phyloP scores from a whole-genome alignment of 2,329 filamentous ascomycete genomes.

The Ophiosphaerella herpotricha region DNA sequence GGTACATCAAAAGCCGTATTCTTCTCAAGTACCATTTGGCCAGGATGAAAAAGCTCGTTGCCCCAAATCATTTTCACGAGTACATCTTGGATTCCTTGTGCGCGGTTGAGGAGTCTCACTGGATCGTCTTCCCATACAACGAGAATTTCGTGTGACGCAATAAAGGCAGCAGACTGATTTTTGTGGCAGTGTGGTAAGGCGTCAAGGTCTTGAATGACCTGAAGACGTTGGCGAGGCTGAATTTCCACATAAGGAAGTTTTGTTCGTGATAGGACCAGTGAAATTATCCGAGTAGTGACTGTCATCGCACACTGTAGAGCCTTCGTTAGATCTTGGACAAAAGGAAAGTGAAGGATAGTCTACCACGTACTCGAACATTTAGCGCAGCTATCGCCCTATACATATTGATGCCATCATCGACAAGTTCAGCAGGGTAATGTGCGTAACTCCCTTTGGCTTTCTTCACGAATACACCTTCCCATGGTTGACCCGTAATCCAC shows the following conservation, averaged over 20 bases:
- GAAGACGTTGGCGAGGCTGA: conserved; percentile 61
- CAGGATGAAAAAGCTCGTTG: conserved; percentile 50
- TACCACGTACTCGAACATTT: conserved; percentile 57
- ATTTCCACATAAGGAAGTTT: conserved; percentile 63
- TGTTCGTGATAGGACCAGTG: conserved; percentile 57
- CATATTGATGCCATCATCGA: conserved; percentile 53
- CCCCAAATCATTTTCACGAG: conserved; percentile 74
- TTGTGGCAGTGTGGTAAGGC: conserved; percentile 67
- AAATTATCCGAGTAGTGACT: conserved; percentile 67
- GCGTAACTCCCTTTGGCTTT: conserved; percentile 56
- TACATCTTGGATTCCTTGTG: conserved; percentile 73
- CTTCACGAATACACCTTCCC: conserved; percentile 63
- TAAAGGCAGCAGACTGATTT: conserved; percentile 80
- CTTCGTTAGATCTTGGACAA: conserved; percentile 6
- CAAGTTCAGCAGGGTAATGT: conserved; percentile 56
- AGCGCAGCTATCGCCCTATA: conserved; percentile 55
- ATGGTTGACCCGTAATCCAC: conserved; percentile 54
- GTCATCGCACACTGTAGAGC: conserved; percentile 66
- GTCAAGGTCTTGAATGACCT: conserved; percentile 63
- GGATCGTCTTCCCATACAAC: conserved; percentile 85
- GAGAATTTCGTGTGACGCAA: conserved; percentile 71
- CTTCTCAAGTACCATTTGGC: conserved; percentile 44
- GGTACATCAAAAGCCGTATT: conserved; percentile 20
- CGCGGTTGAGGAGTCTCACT: conserved; percentile 69
- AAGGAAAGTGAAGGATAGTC: not conserved